Evolutionary conservation across 768 basidiomycete genomes (phyloP).

Genomic region (Amyloporia xantha): DNA sequence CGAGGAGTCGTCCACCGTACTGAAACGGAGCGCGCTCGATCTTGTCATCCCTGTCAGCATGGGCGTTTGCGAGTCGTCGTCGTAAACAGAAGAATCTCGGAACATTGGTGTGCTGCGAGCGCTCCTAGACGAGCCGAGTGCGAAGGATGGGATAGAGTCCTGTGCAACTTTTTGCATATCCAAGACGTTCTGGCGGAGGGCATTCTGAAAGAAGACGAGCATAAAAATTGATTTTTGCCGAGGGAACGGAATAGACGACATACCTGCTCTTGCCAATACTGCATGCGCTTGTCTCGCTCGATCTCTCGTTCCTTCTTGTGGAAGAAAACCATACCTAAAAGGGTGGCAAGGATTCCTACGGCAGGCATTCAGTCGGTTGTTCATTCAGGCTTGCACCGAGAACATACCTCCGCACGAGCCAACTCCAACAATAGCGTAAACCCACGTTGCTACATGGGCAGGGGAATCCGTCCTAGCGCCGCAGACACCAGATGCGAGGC

Average conservation of each 20-base stretch:
- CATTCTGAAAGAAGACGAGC: conserved; percentile 38
- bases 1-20: conserved; percentile 39
- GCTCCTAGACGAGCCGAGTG: background rate
- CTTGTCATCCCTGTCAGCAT: conserved; percentile 40
- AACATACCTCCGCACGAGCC: conserved; percentile 66
- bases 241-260: background rate
- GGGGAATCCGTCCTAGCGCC: conserved; percentile 53
- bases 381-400: no score
- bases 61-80: conserved; percentile 51
- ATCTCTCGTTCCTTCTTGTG: conserved; percentile 66
- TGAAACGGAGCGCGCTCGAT: conserved; percentile 50
- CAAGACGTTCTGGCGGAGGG: conserved; percentile 73
- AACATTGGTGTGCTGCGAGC: background rate
- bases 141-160: conserved; percentile 42
- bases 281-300: conserved; percentile 77
- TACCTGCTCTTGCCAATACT: conserved; percentile 89
- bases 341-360: conserved; percentile 68
- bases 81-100: conserved; percentile 16
- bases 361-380: no score
- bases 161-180: conserved; percentile 75
- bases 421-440: conserved; percentile 65
- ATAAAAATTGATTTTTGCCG: no score
- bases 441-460: conserved; percentile 56
- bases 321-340: conserved; percentile 60
- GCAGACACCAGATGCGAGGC: conserved; percentile 53